phyloP scores from a whole-genome alignment of 352 stramenopile genomes.

The Salisapilia sapeloensis region DNA sequence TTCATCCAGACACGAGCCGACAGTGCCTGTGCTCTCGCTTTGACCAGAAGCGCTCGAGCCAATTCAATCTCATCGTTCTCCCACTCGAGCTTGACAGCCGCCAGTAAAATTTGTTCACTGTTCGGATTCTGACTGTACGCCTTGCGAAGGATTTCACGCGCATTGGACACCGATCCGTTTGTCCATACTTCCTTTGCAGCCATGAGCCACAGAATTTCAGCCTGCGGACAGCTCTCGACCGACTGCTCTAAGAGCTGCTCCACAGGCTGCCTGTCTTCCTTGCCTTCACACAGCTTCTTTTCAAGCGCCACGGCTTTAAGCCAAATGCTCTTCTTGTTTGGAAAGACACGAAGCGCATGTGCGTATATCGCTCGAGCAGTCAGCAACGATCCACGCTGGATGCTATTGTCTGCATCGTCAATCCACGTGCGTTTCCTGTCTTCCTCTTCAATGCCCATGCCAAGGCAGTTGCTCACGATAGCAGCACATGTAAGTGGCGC shows the following conservation, averaged over 20 bases:
- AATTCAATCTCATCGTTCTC: conserved; percentile 95
- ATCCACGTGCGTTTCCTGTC: conserved; percentile 95
- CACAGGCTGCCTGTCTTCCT: conserved; percentile 57
- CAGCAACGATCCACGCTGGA: conserved; percentile 66
- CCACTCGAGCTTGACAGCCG: conserved; percentile 97
- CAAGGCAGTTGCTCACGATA: conserved; percentile 88
- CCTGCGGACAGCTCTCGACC: conserved; percentile 85
- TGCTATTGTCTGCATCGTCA: conserved; percentile 90
- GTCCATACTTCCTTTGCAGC: conserved; percentile 96
- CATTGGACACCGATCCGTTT: conserved; percentile 86
- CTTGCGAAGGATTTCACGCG: conserved; percentile 88
- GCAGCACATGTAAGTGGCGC: conserved; percentile 88
- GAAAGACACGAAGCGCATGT: conserved; percentile 80
- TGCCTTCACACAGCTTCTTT: conserved; percentile 81
- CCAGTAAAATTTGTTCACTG: conserved; percentile 92
- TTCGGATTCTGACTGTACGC: conserved; percentile 95
- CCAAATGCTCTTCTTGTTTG: conserved; percentile 91
- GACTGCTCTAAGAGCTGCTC: conserved; percentile 85
- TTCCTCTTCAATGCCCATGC: conserved; percentile 91
- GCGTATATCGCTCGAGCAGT: conserved; percentile 92
- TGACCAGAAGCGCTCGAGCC: conserved; percentile 66
- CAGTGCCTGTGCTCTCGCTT: conserved; percentile 64
- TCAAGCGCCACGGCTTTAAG: conserved; percentile 93
- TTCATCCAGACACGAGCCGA: conserved; percentile 96
- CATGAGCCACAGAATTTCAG: conserved; percentile 97